Percentiles rank a stretch among this genome's conserved stretches.
These are phyloP conservation scores for Cercospora sp. DNA, from an alignment of 2,329 filamentous ascomycete species.

Conservation along the genomic window DNA sequence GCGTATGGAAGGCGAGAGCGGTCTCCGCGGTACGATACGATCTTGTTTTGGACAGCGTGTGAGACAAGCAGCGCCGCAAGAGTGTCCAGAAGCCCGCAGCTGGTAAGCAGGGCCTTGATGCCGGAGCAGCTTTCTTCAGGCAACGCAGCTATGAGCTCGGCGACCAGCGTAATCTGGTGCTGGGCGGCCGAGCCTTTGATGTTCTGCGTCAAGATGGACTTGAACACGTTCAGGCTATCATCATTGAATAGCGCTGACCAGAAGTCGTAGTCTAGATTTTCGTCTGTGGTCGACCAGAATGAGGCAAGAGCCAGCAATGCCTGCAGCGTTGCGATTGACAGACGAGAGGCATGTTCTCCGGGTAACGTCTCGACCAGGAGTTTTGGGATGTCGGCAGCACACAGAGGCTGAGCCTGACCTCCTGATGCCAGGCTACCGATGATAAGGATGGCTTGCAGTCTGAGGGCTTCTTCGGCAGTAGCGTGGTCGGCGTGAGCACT, in stretches of 20 bases:
- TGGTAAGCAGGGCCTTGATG: constrained; percentile 71
- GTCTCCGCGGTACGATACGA: constrained; percentile 33
- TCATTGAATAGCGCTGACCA: constrained; percentile 60
- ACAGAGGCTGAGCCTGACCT: constrained; percentile 73
- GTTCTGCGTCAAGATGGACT: constrained; percentile 64
- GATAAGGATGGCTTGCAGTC: constrained; percentile 80
- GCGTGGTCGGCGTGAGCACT: constrained; percentile 41
- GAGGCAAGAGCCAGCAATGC: constrained; percentile 71
- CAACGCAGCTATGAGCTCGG: constrained; percentile 60
- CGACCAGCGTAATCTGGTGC: constrained; percentile 62
- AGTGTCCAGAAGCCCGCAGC: constrained; percentile 73
- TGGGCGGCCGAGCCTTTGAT: constrained; percentile 57
- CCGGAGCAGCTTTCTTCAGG: constrained; percentile 58
- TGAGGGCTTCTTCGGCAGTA: constrained; percentile 65
- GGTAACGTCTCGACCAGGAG: constrained; percentile 72
- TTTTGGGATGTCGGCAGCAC: constrained; percentile 66
- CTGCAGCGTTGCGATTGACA: constrained; percentile 72
- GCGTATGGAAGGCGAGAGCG: constrained; percentile 51
- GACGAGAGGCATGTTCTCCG: constrained; percentile 57
- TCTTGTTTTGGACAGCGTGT: constrained; percentile 48
- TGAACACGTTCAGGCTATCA: constrained; percentile 62
- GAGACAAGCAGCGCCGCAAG: constrained; percentile 72
- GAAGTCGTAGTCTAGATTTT: constrained; percentile 23
- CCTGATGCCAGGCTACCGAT: constrained; percentile 82
- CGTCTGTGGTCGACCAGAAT: constrained; percentile 47